Evolutionary conservation across 805 yeast species (phyloP).

Genomic region (Diddensiella caesifluorescens): DNA sequence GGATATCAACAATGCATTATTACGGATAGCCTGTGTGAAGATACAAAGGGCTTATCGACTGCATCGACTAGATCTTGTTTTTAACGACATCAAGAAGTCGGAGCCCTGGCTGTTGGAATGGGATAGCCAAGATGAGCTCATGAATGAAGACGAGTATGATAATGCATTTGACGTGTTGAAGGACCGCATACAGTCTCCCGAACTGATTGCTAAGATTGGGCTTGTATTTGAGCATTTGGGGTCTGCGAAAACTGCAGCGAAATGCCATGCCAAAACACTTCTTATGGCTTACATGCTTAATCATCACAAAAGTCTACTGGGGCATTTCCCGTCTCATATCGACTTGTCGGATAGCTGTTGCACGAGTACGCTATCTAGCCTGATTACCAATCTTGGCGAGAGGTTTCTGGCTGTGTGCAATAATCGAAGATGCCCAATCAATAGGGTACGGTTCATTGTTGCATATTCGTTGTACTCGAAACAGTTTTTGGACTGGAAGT

Average conservation of each 20-base stretch:
- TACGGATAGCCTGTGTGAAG: background rate
- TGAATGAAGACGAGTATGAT: conserved; percentile 8
- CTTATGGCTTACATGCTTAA: conserved; percentile 21
- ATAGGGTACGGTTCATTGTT: conserved; percentile 18
- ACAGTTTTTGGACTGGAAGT: conserved; percentile 17
- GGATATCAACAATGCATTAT: background rate
- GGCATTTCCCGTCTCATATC: conserved; percentile 6
- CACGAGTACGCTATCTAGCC: conserved; percentile 1
- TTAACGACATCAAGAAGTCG: conserved; percentile 4
- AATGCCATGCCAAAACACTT: conserved; percentile 20
- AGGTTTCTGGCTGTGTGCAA: conserved; percentile 17
- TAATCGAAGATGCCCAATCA: conserved; percentile 14
- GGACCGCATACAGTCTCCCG: conserved; percentile 12
- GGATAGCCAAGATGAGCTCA: conserved; percentile 6
- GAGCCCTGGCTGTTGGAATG: conserved; percentile 22
- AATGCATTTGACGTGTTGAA: conserved; percentile 11
- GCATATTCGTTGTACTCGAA: conserved; percentile 16
- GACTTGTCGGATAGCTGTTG: conserved; percentile 1
- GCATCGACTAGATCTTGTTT: conserved; percentile 15
- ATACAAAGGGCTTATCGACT: conserved; percentile 17
- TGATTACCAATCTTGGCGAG: conserved; percentile 15
- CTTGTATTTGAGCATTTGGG: conserved; percentile 14
- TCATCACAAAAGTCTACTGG: conserved; percentile 16
- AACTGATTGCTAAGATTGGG: conserved; percentile 9
- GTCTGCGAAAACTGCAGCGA: conserved; percentile 15